These are phyloP conservation scores for Paramarasmius palmivorus DNA, from an alignment of 1,284 basidiomycete genomes.

Conservation along the genomic window DNA sequence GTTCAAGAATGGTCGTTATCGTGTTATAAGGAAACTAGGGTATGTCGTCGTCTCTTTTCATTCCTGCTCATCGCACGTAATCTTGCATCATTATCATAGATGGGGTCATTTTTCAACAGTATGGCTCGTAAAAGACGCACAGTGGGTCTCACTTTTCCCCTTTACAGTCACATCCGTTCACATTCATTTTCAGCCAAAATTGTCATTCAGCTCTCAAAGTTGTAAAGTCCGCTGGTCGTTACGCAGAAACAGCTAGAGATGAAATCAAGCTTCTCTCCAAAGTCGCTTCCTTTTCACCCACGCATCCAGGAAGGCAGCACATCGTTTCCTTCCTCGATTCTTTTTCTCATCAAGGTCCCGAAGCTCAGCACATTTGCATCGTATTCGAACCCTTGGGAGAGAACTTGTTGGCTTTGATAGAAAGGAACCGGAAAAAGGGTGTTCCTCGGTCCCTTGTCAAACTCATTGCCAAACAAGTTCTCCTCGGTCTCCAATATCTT, in stretches of 20 bases:
- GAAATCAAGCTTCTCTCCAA: constrained; percentile 87
- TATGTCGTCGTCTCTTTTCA: constrained; percentile 32
- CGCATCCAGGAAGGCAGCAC: constrained; percentile 67
- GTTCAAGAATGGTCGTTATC: constrained; percentile 82
- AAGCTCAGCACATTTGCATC: constrained; percentile 83
- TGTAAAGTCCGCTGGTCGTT: constrained; percentile 85
- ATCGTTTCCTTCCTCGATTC: constrained; percentile 89
- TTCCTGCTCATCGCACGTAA: constrained; percentile 25
- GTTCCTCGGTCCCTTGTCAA: constrained; percentile 81
- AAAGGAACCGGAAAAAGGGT: constrained; percentile 85
- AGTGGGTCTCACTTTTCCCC: constrained; percentile 45
- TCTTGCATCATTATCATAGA: constrained; percentile 35
- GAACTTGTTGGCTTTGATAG: constrained; percentile 82
- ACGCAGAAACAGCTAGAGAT: constrained; percentile 87
- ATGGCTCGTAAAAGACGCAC: constrained; percentile 76
- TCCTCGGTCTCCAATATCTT: constrained; percentile 88
- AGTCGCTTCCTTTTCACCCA: constrained; percentile 71
- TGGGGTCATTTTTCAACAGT: constrained; percentile 93
- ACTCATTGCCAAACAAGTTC: constrained; percentile 79
- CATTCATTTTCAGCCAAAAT: constrained; percentile 41
- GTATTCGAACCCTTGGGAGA: constrained; percentile 92
- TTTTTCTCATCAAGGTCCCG: constrained; percentile 67
- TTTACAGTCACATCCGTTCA: constrained; percentile 12
- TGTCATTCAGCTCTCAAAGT: constrained; percentile 89
- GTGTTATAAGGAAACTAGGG: constrained; percentile 83